Conservation (phyloP, 1,284 basidiomycete genomes). For the Austroboletus niveus region DNA sequence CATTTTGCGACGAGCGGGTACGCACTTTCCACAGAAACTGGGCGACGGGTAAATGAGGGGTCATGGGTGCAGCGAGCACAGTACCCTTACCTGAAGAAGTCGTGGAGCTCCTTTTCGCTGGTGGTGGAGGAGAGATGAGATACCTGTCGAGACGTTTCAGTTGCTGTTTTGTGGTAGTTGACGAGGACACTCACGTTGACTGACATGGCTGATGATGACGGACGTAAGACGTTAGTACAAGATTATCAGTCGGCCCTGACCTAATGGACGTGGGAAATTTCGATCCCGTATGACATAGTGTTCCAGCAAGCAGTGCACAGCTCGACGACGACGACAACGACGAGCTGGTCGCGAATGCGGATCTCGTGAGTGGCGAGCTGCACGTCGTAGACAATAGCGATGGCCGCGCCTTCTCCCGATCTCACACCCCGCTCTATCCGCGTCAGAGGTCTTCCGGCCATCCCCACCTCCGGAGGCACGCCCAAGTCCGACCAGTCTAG, state of each 20-base stretch:
- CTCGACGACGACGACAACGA: slow-evolving; percentile 6
- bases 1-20: not conserved
- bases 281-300: slow-evolving; percentile 13
- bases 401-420: slow-evolving; percentile 16
- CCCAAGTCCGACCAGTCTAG: slow-evolving; percentile 8
- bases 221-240: too few relatives aligned
- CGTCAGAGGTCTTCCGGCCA: slow-evolving; percentile 29
- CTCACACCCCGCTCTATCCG: slow-evolving; percentile 4
- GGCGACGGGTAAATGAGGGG: slow-evolving; percentile 6
- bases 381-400: slow-evolving; percentile 13
- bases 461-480: slow-evolving; percentile 13
- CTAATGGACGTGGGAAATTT: slow-evolving; percentile 16
- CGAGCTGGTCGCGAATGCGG: not conserved
- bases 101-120: slow-evolving; percentile 56
- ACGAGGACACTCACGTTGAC: slow-evolving; percentile 19
- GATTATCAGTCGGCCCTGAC: too few relatives aligned
- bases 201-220: slow-evolving; percentile 19
- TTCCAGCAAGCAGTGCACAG: slow-evolving; percentile 14
- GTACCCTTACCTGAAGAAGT: slow-evolving; percentile 69
- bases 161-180: not conserved
- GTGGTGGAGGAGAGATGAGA: slow-evolving; percentile 61
- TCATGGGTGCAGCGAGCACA: slow-evolving; percentile 1
- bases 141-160: slow-evolving; percentile 44
- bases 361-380: not conserved
- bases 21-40: slow-evolving; percentile 78